Base-by-base conservation (phyloP, 2,329 filamentous ascomycete genomes). In the Xylaria sp. region DNA sequence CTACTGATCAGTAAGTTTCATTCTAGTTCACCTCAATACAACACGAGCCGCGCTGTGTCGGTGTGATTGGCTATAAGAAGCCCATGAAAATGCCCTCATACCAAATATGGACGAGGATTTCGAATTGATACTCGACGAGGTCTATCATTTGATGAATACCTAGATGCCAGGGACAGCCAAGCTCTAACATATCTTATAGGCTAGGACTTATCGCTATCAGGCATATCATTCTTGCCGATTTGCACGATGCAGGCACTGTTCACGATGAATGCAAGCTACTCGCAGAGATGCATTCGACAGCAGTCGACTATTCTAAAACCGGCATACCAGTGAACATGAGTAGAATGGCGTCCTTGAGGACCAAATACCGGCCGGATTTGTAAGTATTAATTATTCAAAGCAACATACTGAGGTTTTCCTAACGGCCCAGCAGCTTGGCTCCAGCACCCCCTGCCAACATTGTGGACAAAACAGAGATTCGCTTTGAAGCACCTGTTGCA, bases 251-350 rank as follows among this genome's bases (percentile, higher is more conserved):
- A 0, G 91, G 91, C 0, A 90, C 88, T 0, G 70, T 80, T 1
- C 79, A 89, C 62, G 19, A 56, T 0, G 79, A 85, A 3, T 93
- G 90, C 65, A 61, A 81, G 12, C 77, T 74, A 1, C 81, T 93
- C 17, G 90, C 91, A 0, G 82, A 83, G 69, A 79, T 93, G 75
- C 89, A 92, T 71, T 93, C 91, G 0, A 89, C 85, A 0, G 91
- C 90, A 0, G 91, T 93, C 0, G 91, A 93, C 76, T 93, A 92
- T 73, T 92, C 90, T 2, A 93, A 93, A 78, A 92, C 90, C 0
- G 92, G 93, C 0, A 87, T 90, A 30, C 78, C 85, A 0, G 88
- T 89, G 5, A 79, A 85, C 6, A 75, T 86, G 42, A 76, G 68
- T 0, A 73, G 81, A 1, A 78, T 89, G 17, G 85, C 83, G 0